Evolutionary conservation across 495 filamentous ascomycete species (phyloP).

Genomic region (Poronia punctata): DNA sequence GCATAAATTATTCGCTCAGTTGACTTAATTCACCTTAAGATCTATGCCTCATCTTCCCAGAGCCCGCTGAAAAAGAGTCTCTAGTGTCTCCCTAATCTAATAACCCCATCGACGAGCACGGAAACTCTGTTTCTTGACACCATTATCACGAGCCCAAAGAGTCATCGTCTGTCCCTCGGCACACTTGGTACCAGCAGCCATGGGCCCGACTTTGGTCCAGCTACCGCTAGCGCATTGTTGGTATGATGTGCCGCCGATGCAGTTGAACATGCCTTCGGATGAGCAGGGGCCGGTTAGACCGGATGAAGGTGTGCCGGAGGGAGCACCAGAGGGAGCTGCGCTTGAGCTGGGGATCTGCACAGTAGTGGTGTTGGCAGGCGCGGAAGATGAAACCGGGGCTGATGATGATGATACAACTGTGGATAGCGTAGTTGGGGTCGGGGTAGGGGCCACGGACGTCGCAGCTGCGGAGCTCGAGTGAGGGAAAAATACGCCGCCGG

Average conservation of each 20-base stretch:
- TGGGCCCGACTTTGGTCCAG: slow-evolving; percentile 18
- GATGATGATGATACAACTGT: not conserved
- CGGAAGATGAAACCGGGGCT: not conserved
- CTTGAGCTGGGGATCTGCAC: slow-evolving; percentile 2
- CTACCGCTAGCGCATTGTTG: slow-evolving; percentile 25
- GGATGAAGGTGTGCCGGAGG: not conserved
- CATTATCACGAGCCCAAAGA: slow-evolving; percentile 15
- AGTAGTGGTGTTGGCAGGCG: not conserved
- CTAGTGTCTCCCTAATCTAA: too few species aligned
- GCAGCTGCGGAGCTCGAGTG: too few species aligned
- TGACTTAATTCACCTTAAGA: too few species aligned
- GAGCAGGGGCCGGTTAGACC: slow-evolving; percentile 23
- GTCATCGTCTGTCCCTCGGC: slow-evolving; percentile 19
- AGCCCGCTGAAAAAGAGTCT: not conserved
- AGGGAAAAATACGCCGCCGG: too few species aligned
- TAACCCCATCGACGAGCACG: not conserved
- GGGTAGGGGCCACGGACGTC: not conserved
- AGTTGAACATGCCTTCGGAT: slow-evolving; percentile 26
- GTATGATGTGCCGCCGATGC: slow-evolving; percentile 25
- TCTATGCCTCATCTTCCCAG: not conserved
- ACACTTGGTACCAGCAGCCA: slow-evolving; percentile 21
- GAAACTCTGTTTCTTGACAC: not conserved
- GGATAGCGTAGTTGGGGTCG: not conserved
- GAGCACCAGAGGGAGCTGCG: not conserved
- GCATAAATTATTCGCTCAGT: too few species aligned